Base-by-base conservation (phyloP, 495 filamentous ascomycete species). In the Neurospora africana region DNA sequence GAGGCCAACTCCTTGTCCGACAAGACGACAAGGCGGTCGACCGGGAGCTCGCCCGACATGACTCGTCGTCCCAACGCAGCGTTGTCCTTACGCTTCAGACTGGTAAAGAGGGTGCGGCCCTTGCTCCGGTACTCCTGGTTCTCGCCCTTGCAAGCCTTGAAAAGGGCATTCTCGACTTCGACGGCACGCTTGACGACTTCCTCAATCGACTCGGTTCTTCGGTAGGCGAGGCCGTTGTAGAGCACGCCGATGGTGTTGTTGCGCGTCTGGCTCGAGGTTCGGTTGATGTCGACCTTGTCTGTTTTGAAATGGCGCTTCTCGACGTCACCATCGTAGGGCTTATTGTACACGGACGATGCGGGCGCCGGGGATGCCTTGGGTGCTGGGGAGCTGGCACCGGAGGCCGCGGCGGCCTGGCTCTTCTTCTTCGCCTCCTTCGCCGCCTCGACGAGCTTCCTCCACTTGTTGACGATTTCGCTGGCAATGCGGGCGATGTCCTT, bases 81-180 rank as follows among this genome's bases (percentile, higher is more conserved):
- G 83, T 98, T 98, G 68, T 90, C 91, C 80, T 92, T 93, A 83
- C 91, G 92, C 86, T 97, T 98, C 69, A 99, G 87, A 77, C 97
- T 97, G 77, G 93, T 90, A 85, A 91, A 97, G 21, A 99, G 87
- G 35, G 91, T 93, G 79, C 96, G 92, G 74, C 97, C 89, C 83
- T 97, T 98, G 44, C 83, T 84, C 70, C 90, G 89, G 85, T 99
- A 99, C 47, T 87, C 83, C 68, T 87, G 80, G 6, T 87, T 90
- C 77, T 95, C 92, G 21, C 90, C 87, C 69, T 86, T 87, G 76
- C 87, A 88, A 10, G 83, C 76, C 19, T 84, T 82, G 82, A 85
- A 94, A 19, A 92, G 92, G 13, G 93, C 92, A 13, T 81, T 72
- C 82, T 97, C 94, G 19, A 95, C 87, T 36, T 90, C 88, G 67